Conservation (phyloP, 2,329 filamentous ascomycete species). For the Huntiella decipiens region DNA sequence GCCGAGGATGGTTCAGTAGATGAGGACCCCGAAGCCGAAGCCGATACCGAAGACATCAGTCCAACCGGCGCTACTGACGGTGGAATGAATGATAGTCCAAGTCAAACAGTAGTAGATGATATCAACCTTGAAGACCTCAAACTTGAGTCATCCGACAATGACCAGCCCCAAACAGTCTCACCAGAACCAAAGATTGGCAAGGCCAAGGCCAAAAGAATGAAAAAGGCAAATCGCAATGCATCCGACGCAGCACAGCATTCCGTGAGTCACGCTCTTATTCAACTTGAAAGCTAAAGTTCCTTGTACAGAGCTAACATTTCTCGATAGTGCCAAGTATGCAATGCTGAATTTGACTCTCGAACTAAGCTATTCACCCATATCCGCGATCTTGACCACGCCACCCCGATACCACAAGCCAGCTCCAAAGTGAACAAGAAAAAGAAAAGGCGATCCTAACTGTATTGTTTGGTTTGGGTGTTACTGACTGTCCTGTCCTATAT, state of each 20-base stretch:
- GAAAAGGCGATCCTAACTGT: neutral
- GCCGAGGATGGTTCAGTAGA: neutral
- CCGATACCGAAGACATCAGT: neutral
- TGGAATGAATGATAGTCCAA: no score
- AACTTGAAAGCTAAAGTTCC: neutral
- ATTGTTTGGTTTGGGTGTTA: no score
- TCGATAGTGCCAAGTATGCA: slow-evolving; percentile 19
- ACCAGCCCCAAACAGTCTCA: neutral
- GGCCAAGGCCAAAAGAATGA: slow-evolving; percentile 9
- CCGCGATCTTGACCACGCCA: slow-evolving; percentile 44
- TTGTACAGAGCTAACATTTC: neutral
- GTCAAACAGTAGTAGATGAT: neutral
- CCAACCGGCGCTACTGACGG: neutral
- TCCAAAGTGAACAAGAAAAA: slow-evolving; percentile 5
- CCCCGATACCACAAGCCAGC: slow-evolving; percentile 20
- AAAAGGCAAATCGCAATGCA: slow-evolving; percentile 17
- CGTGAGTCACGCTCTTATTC: slow-evolving; percentile 17
- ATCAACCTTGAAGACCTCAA: neutral
- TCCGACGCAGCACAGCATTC: slow-evolving; percentile 17
- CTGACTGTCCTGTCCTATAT: neutral
- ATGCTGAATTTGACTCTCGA: slow-evolving; percentile 35
- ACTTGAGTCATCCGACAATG: neutral
- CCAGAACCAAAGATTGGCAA: slow-evolving; percentile 7
- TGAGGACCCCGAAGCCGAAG: neutral
- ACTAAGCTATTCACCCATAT: slow-evolving; percentile 59